A percentile compares a stretch with the other conserved stretches of the same genome.
Evolutionary conservation across 1,284 basidiomycete genomes (phyloP).

Genomic region (Trametes sp.): DNA sequence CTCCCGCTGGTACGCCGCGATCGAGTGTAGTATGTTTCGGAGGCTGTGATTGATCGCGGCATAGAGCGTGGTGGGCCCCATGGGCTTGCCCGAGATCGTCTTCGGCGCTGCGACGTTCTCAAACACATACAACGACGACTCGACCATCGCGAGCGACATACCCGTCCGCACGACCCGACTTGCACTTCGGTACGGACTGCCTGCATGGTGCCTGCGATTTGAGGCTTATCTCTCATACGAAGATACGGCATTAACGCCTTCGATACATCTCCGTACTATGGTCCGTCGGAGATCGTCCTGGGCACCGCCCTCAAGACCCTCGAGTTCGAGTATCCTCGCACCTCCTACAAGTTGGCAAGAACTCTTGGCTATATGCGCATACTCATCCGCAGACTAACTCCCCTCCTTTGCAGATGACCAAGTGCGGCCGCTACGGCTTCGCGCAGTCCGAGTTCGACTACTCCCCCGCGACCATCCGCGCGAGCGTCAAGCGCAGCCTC

Average conservation of each 20-base stretch:
- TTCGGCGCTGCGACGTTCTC: slow-evolving; percentile 81
- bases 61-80: slow-evolving; percentile 42
- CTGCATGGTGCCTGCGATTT: background rate
- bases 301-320: slow-evolving; percentile 78
- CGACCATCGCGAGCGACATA: slow-evolving; percentile 61
- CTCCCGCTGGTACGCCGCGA: slow-evolving; percentile 41
- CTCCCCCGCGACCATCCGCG: slow-evolving; percentile 71
- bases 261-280: slow-evolving; percentile 92
- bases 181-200: slow-evolving; percentile 68
- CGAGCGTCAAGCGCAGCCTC: slow-evolving; percentile 77
- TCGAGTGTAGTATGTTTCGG: background rate
- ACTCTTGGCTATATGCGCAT: background rate
- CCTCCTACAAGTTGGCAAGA: slow-evolving; percentile 78
- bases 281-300: slow-evolving; percentile 88
- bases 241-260: slow-evolving; percentile 92
- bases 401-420: slow-evolving; percentile 74
- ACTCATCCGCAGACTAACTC: background rate
- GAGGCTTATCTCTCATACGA: background rate
- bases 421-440: slow-evolving; percentile 88
- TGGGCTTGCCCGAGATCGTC: slow-evolving; percentile 58
- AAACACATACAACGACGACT: slow-evolving; percentile 73
- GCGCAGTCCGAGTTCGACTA: slow-evolving; percentile 79
- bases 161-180: slow-evolving; percentile 81
- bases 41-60: background rate
- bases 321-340: slow-evolving; percentile 76